Evolutionary conservation across 306 rosid genomes (phyloP).

Genomic region (Prinsepia uniflora): DNA sequence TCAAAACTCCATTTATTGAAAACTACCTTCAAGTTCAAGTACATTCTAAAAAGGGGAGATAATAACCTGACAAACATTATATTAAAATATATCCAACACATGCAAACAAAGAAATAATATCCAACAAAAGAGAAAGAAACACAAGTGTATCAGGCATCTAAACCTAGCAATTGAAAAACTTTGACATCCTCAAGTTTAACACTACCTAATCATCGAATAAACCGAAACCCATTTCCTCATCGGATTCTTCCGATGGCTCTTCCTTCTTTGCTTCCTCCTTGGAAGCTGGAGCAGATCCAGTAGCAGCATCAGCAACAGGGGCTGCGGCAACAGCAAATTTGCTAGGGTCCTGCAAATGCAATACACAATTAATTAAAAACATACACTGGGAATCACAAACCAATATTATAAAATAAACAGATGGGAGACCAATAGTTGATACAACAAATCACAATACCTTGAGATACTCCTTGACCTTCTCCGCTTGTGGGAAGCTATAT

Average conservation of each 20-base stretch:
- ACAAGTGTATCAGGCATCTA: not conserved
- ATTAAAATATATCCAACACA: not conserved
- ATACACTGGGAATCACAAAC: not conserved
- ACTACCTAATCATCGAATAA: constrained; percentile 27
- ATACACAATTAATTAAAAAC: not conserved
- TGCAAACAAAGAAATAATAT: not conserved
- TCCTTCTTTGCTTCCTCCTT: constrained; percentile 62
- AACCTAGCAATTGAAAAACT: not conserved
- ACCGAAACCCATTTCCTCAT: constrained; percentile 52
- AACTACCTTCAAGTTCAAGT: too few relatives aligned
- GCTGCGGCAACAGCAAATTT: constrained; percentile 41
- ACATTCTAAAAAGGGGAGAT: not conserved
- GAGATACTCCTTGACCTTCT: constrained; percentile 69
- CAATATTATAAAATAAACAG: too few relatives aligned
- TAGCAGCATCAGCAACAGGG: constrained; percentile 20
- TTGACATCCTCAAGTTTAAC: not conserved
- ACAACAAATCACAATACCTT: constrained; percentile 37
- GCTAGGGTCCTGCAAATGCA: constrained; percentile 37
- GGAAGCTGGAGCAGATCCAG: constrained; percentile 37
- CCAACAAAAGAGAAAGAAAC: not conserved
- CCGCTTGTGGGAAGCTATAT: constrained; percentile 68
- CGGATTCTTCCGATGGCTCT: constrained; percentile 45
- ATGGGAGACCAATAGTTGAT: too few relatives aligned
- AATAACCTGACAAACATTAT: not conserved
- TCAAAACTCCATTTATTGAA: too few relatives aligned